Evolutionary conservation across 2,329 filamentous ascomycete species (phyloP).

Genomic region (Trichoderma harzianum): DNA sequence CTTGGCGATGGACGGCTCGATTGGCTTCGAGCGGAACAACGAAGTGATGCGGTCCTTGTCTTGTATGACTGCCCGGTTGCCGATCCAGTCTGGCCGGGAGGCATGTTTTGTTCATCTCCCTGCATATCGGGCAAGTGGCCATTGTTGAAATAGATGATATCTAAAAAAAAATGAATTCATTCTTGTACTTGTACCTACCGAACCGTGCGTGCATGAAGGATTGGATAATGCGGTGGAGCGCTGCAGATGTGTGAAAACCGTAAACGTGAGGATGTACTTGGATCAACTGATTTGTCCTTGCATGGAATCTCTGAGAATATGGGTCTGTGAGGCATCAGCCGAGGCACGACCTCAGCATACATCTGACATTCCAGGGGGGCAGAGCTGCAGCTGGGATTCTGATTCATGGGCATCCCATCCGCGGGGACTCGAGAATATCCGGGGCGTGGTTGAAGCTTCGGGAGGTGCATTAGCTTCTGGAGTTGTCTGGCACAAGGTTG

Average conservation of each 20-base stretch:
- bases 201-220: not conserved
- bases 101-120: not conserved
- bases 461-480: not conserved
- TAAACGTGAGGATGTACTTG: not conserved
- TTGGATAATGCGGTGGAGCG: not conserved
- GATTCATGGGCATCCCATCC: not conserved
- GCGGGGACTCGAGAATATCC: not conserved
- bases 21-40: not conserved
- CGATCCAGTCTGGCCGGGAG: not conserved
- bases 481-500: not conserved
- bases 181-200: not conserved
- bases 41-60: not conserved
- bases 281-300: not conserved
- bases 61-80: not conserved
- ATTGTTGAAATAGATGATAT: slow-evolving; percentile 1
- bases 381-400: not conserved
- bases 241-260: not conserved
- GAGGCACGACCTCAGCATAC: not conserved
- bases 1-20: not conserved
- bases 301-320: not conserved
- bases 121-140: not conserved
- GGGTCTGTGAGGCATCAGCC: not conserved
- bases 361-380: not conserved
- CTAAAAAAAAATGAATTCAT: not conserved
- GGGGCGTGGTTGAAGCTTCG: not conserved